Conservation (phyloP, 208 protist species). For the Trypanosoma platydactyli region DNA sequence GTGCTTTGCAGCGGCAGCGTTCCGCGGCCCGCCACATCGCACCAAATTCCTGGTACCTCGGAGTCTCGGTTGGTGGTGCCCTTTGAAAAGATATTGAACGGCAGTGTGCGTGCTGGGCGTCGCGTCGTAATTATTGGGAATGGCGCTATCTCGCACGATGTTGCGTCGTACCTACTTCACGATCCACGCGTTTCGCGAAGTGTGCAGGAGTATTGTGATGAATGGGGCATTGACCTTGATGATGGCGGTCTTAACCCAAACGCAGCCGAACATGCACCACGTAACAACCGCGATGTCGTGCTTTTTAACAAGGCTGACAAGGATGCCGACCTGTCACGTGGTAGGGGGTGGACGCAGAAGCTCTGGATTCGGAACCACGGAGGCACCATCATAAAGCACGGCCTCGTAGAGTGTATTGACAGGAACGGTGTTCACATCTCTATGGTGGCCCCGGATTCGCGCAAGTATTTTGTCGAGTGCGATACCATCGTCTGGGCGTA, state of each 20-base stretch:
- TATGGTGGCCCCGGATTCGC: slow-evolving; percentile 45
- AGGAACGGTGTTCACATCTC: slow-evolving; percentile 65
- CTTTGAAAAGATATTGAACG: slow-evolving; percentile 75
- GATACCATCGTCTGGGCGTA: slow-evolving; percentile 87
- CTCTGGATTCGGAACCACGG: slow-evolving; percentile 76
- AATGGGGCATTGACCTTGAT: slow-evolving; percentile 87
- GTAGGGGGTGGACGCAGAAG: slow-evolving; percentile 83
- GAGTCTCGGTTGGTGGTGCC: slow-evolving; percentile 72
- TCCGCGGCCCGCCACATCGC: slow-evolving; percentile 61
- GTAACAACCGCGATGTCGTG: slow-evolving; percentile 80
- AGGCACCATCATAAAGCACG: slow-evolving; percentile 67
- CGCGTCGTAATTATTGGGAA: slow-evolving; percentile 85
- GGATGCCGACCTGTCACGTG: slow-evolving; percentile 78
- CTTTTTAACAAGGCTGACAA: slow-evolving; percentile 78
- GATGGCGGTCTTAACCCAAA: slow-evolving; percentile 37
- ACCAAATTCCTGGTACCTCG: slow-evolving; percentile 61
- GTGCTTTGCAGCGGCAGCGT: slow-evolving; percentile 75
- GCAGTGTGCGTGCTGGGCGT: slow-evolving; percentile 71
- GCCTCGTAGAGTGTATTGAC: slow-evolving; percentile 68
- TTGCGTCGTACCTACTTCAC: slow-evolving; percentile 83
- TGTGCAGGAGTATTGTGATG: slow-evolving; percentile 61
- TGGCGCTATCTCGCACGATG: slow-evolving; percentile 83
- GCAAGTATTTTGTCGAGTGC: slow-evolving; percentile 61
- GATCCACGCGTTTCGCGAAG: slow-evolving; percentile 78
- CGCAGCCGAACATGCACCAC: slow-evolving; percentile 36